Evolutionary conservation across 2,329 filamentous ascomycete genomes (phyloP).

Genomic region (Dothideomycetidae sp.): DNA sequence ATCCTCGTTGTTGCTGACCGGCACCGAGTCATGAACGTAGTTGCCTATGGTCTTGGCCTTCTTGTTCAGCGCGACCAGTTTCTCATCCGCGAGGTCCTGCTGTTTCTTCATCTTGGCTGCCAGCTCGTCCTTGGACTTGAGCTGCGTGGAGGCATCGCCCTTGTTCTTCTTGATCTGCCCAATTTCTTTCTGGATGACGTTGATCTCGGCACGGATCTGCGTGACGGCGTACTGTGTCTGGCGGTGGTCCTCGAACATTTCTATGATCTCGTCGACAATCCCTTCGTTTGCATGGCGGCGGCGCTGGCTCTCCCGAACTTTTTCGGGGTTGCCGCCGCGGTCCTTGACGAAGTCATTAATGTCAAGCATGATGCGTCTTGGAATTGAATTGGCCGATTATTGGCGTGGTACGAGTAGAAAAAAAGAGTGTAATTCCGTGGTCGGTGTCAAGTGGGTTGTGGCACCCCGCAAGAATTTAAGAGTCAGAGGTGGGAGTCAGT

Average conservation of each 20-base stretch:
- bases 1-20: conserved; percentile 67
- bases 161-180: conserved; percentile 88
- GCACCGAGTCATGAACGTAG: conserved; percentile 79
- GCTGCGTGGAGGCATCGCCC: conserved; percentile 68
- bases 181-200: conserved; percentile 79
- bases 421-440: no score
- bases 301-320: conserved; percentile 82
- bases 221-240: conserved; percentile 64
- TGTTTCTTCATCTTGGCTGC: conserved; percentile 72
- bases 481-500: no score
- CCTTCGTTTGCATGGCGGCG: conserved; percentile 67
- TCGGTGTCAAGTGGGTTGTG: not conserved
- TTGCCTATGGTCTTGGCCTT: conserved; percentile 82
- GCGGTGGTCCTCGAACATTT: conserved; percentile 71
- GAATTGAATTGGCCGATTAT: no score
- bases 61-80: conserved; percentile 56
- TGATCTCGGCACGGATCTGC: conserved; percentile 73
- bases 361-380: conserved; percentile 24
- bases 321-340: conserved; percentile 79
- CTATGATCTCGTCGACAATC: conserved; percentile 80
- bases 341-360: conserved; percentile 48
- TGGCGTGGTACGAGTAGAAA: no score
- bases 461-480: no score
- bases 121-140: conserved; percentile 62
- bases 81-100: conserved; percentile 59